Base-by-base conservation (phyloP, 2,329 filamentous ascomycete species). In the Neonectria magnoliae region DNA sequence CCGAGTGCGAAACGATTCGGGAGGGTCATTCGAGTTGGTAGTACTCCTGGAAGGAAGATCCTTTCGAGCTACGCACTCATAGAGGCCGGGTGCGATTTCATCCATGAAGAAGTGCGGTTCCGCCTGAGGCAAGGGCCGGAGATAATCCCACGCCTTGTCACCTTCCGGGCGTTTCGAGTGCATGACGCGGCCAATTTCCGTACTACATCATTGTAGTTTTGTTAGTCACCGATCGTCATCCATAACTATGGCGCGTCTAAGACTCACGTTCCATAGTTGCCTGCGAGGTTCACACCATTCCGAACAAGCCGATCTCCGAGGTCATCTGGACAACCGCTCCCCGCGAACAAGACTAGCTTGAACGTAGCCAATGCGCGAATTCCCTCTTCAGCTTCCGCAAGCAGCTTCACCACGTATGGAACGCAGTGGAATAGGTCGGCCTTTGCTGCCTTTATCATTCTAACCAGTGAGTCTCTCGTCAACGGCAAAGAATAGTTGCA, bases 361-460 rank as follows among this genome's bases (percentile, higher is more conserved):
- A 84, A 78, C 25, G 77, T 75, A 1, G 76, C 75, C 16, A 90
- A 75, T 2, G 77, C 77, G 1, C 77, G 70, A 14, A 89, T 81
- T 0, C 89, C 90, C 18, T 84, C 81, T 0, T 85, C 78, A 0
- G 83, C 82, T 71, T 91, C 90, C 0, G 84, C 84, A 1, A 91
- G 79, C 0, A 92, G 77, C 70, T 91, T 91, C 18, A 92, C 75
- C 0, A 87, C 84, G 67, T 91, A 91, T 0, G 90, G 89, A 0
- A 91, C 89, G 3, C 81, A 84, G 61, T 89, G 84, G 33, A 91
- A 84, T 20, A 86, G 83, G 57, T 90, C 82, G 1, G 85, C 70
- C 7, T 68, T 67, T 0, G 56, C 52, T 2, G 63, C 57, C 8
- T 62, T 59, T 68, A 88, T 80, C 11, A 81, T 81, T 5, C 77